Evolutionary conservation across 2,329 filamentous ascomycete genomes (phyloP).

Genomic region (Colletotrichum abscissum): DNA sequence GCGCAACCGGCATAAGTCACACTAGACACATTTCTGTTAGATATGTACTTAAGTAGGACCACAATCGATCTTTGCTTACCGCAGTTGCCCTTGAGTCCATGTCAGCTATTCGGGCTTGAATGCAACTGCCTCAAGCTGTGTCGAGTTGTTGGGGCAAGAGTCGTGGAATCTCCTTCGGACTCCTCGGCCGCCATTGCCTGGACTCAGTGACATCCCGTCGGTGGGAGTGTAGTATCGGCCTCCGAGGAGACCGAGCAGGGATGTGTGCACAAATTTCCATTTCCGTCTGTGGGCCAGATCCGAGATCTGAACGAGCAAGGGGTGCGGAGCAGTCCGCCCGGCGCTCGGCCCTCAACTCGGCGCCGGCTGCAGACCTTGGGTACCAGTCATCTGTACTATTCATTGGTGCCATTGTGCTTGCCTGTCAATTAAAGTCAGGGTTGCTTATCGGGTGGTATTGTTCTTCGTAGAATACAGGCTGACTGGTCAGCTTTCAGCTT

Average conservation of each 20-base stretch:
- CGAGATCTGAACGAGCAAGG: background rate
- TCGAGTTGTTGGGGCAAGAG: background rate
- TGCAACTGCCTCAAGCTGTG: background rate
- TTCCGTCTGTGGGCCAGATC: background rate
- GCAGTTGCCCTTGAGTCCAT: constrained; percentile 19
- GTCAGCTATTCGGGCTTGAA: background rate
- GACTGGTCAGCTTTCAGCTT: no score
- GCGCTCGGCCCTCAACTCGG: background rate
- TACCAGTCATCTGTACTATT: background rate
- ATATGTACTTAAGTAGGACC: background rate
- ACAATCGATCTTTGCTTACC: background rate
- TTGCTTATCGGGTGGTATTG: background rate
- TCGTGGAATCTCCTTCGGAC: background rate
- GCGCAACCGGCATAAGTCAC: constrained; percentile 7
- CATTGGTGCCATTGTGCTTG: background rate
- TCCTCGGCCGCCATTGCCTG: background rate
- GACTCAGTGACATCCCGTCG: background rate
- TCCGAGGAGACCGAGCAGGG: constrained; percentile 18
- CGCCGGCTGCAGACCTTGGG: background rate
- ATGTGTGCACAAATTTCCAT: constrained; percentile 7
- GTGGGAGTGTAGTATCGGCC: background rate
- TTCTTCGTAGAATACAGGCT: no score
- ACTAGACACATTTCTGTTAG: background rate
- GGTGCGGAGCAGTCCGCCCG: background rate
- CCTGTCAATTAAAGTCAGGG: background rate